phyloP scores from a whole-genome alignment of 2,329 filamentous ascomycete genomes.

The Nannizziopsis arthrosporioides region DNA sequence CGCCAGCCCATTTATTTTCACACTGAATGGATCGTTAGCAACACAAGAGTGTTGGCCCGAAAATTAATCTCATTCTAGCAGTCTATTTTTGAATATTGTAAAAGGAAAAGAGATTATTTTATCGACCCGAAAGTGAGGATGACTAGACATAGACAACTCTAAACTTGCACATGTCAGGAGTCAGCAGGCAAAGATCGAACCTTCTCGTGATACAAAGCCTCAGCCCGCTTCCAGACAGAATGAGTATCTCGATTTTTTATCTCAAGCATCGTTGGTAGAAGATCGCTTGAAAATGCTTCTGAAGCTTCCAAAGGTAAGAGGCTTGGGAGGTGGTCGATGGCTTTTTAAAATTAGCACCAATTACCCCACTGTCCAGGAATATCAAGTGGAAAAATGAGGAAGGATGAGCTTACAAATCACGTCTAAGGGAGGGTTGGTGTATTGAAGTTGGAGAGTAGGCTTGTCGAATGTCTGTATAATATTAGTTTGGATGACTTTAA shows the following conservation, averaged over 20 bases:
- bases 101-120: neutral
- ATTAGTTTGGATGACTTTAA: neutral
- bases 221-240: constrained; percentile 69
- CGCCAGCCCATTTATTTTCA: neutral
- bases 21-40: neutral
- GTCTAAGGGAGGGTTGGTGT: constrained; percentile 49
- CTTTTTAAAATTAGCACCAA: neutral
- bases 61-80: no score
- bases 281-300: constrained; percentile 67
- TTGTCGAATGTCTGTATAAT: constrained; percentile 55
- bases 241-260: constrained; percentile 63
- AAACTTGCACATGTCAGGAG: constrained; percentile 14
- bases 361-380: neutral
- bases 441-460: constrained; percentile 67
- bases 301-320: constrained; percentile 76
- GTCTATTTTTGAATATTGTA: neutral
- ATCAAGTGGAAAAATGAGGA: neutral
- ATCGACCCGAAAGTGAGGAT: neutral
- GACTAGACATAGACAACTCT: neutral
- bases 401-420: constrained; percentile 52
- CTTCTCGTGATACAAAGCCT: constrained; percentile 76
- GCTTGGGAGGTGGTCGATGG: constrained; percentile 70
- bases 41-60: no score
- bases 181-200: constrained; percentile 54
- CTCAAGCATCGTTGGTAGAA: constrained; percentile 65